phyloP scores from a whole-genome alignment of 2,329 filamentous ascomycete species.

The Westerdykella ornata region DNA sequence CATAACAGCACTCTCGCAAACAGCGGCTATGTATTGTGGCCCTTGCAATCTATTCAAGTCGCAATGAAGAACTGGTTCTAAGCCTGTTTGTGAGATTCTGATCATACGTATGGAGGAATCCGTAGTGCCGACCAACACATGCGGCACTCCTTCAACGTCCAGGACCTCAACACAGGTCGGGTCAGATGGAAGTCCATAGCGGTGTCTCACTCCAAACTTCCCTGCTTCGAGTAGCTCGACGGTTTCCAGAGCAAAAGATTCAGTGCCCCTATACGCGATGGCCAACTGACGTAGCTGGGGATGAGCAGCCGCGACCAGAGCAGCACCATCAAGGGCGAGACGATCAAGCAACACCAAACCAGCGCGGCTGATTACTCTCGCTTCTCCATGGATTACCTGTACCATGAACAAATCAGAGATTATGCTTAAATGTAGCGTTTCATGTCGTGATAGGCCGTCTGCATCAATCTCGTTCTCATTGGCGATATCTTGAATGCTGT shows the following conservation, averaged over 20 bases:
- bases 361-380: slow-evolving; percentile 20
- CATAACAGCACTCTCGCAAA: slow-evolving; percentile 29
- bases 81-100: slow-evolving; percentile 5
- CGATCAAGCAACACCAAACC: too few species aligned
- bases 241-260: too few species aligned
- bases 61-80: background rate
- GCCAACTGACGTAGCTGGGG: too few species aligned
- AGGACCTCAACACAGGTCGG: slow-evolving; percentile 32
- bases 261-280: too few species aligned
- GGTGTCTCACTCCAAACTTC: slow-evolving; percentile 9
- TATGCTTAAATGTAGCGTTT: slow-evolving; percentile 27
- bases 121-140: slow-evolving; percentile 27
- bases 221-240: background rate
- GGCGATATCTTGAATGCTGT: slow-evolving; percentile 4
- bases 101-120: slow-evolving; percentile 21
- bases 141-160: slow-evolving; percentile 9
- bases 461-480: slow-evolving; percentile 15
- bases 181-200: slow-evolving; percentile 19
- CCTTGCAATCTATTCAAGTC: background rate
- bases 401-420: slow-evolving; percentile 18
- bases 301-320: slow-evolving; percentile 1
- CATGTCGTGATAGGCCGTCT: slow-evolving; percentile 22
- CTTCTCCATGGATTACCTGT: slow-evolving; percentile 26
- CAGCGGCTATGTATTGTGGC: slow-evolving; percentile 3
- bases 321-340: background rate